Evolutionary conservation across 1,284 basidiomycete species (phyloP).

Genomic region (Austroboletus novae-zelandiae): DNA sequence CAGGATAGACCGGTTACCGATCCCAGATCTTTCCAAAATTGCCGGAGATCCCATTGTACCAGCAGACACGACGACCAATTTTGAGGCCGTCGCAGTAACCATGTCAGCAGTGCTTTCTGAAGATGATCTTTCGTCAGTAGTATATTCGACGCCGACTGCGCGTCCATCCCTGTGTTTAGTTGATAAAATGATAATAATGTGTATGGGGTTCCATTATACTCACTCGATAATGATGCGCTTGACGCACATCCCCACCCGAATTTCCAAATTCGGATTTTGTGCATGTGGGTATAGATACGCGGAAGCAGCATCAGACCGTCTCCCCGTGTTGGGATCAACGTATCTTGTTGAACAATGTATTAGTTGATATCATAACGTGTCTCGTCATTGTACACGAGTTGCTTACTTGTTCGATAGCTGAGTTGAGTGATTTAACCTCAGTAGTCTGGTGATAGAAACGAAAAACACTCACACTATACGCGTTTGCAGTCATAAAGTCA

Average conservation of each 20-base stretch:
- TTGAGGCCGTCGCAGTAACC: constrained; percentile 1
- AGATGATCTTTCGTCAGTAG: constrained; percentile 34
- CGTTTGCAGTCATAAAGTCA: constrained; percentile 26
- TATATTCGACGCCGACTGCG: constrained; percentile 20
- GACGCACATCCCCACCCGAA: constrained; percentile 40
- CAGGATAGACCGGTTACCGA: constrained; percentile 43
- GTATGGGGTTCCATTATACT: constrained; percentile 7
- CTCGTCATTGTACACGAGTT: constrained; percentile 34
- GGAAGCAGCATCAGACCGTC: not conserved
- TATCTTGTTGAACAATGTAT: constrained; percentile 14
- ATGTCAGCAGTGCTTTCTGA: not conserved
- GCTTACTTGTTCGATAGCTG: constrained; percentile 18
- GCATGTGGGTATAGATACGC: constrained; percentile 24
- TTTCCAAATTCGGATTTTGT: constrained; percentile 38
- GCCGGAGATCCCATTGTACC: constrained; percentile 21
- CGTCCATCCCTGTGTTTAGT: constrained; percentile 11
- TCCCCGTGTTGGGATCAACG: not conserved
- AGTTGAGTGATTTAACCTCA: not conserved
- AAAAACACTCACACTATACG: constrained; percentile 38
- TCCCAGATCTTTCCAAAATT: constrained; percentile 34
- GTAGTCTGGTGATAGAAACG: not conserved
- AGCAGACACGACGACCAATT: constrained; percentile 15
- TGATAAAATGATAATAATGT: not conserved
- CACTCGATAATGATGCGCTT: constrained; percentile 33
- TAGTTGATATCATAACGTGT: constrained; percentile 39